Base-by-base conservation (phyloP, 371 early-diverging fungal species). In the Rhizopus sp. region DNA sequence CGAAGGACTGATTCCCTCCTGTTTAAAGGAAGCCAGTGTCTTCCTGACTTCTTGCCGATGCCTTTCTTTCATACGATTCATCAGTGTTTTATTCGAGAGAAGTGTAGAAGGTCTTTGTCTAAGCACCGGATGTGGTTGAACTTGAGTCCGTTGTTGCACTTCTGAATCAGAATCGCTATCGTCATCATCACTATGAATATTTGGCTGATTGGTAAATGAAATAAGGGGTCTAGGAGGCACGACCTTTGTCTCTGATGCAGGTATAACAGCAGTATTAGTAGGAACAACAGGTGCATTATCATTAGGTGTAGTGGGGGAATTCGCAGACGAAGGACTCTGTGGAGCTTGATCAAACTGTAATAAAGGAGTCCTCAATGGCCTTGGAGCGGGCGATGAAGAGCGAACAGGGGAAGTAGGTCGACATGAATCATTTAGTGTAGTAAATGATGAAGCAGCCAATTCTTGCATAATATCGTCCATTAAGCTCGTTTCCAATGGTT, bases 381-480 rank as follows among this genome's bases (percentile, higher is more conserved):
- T 44, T 44, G 4, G 17, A 9, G 5, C 1, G 2, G 3, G 17
- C 4, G 7, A 16, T 0, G 15, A 15, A 15, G 29, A 23, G 17
- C 23, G 16, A 46, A 46, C 5, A 29, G 17, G 46, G 29, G 2
- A 9, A 46, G 29, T n/a, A 29, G 46, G 1, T 17, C 29, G 15
- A 23, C 17, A 4, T 17, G 46, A 3, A 29, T 46, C 12, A 7
- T 29, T 46, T 46, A 8, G 15, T 5, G 4, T 38, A 10, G 46
- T 1, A 5, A 17, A 9, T 6, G 47, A 47, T 46, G 53, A n/a
- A 12, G 58, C 48, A 8, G 32, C 54, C n/a, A 68, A 34, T 30
- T 63, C 68, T 17, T 60, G 63, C 68, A 63, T 63, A 8, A 68
- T 68, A 48, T 68, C 68, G 13, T 68, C 68, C 60, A 68, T 56